A percentile compares a stretch with the other conserved stretches of the same genome.
Evolutionary conservation across 768 basidiomycete species (phyloP).

Genomic region (Pholiota microspora): DNA sequence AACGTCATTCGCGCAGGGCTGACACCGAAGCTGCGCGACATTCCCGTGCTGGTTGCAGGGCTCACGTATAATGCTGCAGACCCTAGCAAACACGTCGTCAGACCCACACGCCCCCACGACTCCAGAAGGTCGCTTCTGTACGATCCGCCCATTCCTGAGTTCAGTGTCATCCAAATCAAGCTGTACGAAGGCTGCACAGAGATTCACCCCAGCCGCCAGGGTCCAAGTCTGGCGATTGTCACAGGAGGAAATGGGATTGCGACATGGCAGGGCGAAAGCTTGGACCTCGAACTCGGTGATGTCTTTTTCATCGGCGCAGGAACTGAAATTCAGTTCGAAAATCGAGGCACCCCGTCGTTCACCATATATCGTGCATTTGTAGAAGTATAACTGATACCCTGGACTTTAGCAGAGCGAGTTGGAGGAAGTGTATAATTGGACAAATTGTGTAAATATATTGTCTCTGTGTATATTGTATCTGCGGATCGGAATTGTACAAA

Average conservation of each 20-base stretch:
- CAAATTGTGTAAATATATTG: too few relatives aligned
- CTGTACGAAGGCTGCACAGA: constrained; percentile 47
- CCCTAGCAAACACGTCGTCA: constrained; percentile 67
- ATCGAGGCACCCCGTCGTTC: constrained; percentile 34
- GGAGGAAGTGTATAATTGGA: too few relatives aligned
- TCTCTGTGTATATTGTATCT: too few relatives aligned
- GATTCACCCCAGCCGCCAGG: constrained; percentile 62
- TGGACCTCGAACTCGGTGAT: constrained; percentile 59
- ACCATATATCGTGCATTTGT: constrained; percentile 73
- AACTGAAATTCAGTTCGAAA: constrained; percentile 47
- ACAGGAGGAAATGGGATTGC: constrained; percentile 41
- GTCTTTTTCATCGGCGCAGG: constrained; percentile 84
- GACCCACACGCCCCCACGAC: constrained; percentile 48
- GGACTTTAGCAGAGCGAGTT: too few relatives aligned
- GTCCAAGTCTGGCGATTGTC: constrained; percentile 78
- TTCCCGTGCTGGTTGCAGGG: constrained; percentile 83
- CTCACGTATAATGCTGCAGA: constrained; percentile 81
- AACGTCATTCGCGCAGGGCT: constrained; percentile 98
- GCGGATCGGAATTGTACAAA: too few relatives aligned
- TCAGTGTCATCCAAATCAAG: constrained; percentile 73
- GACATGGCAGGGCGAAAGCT: constrained; percentile 37
- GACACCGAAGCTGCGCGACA: constrained; percentile 94
- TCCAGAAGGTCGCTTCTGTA: constrained; percentile 50
- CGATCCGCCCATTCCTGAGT: constrained; percentile 92
- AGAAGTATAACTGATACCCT: constrained; percentile 32